Base-by-base conservation (phyloP, 2,329 filamentous ascomycete species). In the Colletotrichum sp. region DNA sequence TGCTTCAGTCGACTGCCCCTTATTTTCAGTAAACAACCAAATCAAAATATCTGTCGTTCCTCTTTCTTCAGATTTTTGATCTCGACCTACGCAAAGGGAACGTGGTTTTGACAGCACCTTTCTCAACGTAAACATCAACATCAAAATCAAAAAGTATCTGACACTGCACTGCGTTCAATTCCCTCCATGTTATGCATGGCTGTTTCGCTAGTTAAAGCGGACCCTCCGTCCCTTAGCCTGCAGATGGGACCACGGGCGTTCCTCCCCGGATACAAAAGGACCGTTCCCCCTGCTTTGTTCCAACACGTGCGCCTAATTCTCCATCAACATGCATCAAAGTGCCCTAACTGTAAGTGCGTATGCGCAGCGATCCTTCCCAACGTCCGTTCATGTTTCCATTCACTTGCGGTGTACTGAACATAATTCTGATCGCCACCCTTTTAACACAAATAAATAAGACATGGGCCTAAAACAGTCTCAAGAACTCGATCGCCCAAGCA, bases 381-480 rank as follows among this genome's bases (percentile, higher is more conserved):
- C 16, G 15, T 39, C 15, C 8, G 39, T 3, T 5, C 8, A 44
- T 3, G 5, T 11, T n/a, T n/a, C 8, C 8, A n/a, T 11, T n/a
- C 39, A n/a, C 19, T 44, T n/a, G 19, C 19, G 39, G 8, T 19
- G 19, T n/a, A n/a, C 4, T 44, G 39, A 44, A 44, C 19, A 6
- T 0, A n/a, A 6, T 44, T 6, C 9, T 11, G 8, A 6, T 44
- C 8, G 0, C 39, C 16, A n/a, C 39, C 11, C 5, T n/a, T n/a
- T 44, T 6, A n/a, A n/a, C 5, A n/a, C 19, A 9, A 2, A 44
- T n/a, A 2, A n/a, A n/a, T 5, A 39, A 39, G 16, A 39, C 0
- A 44, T 44, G 39, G 19, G 3, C 19, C 8, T n/a, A 6, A 11
- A 44, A 3, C 16, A 44, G 6, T n/a, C 19, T 44, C 3, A 39